Evolutionary conservation across 495 filamentous ascomycete species (phyloP), one percentile per base, ranked within the genome.

Genomic region (Margaritispora aquatica): DNA sequence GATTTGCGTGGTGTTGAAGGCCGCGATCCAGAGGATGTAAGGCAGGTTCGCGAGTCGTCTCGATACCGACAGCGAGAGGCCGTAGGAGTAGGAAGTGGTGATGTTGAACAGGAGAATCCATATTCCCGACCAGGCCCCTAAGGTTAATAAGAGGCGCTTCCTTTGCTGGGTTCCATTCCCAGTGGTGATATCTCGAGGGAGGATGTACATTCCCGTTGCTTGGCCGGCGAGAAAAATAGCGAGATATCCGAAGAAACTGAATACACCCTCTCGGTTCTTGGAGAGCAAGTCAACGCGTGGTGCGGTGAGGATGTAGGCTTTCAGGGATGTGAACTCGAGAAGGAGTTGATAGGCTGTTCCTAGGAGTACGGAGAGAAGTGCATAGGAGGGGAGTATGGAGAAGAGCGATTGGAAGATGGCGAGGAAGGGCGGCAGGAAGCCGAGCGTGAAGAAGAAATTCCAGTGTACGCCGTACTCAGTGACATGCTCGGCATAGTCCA

Each of bases 371-470:
- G 90, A 81, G 11, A 96, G 77, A 9, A 80, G 71, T 26, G 89
- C 85, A 60, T 88, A 92, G 1, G 87, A 92, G 1, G 85, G 89
- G 26, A 91, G 75, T 60, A 77, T 50, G 48, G 71, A 67, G 31
- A 85, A 74, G 9, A 80, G 68, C 0, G 86, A 82, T 60, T 92
- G 88, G 54, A 94, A 89, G 0, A 96, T 69, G n/a, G 93, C 92
- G 53, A 96, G 84, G 63, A 94, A 94, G 2, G 92, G 92, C 1
- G 92, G 90, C 29, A 99, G 73, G 24, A 97, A 82, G 2, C 85
- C 93, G 11, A 99, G 75, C 0, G 94, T 99, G 72, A 99, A 97
- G 76, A 99, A 99, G 71, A 99, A 99, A 71, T 99, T 99, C 94
- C 94, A 99, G 70, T 99, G 94, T 11, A 97, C 90, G 27, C 94